These are phyloP conservation scores for Hypsizygus marmoreus DNA, from an alignment of 768 basidiomycete genomes.

Conservation along the genomic window DNA sequence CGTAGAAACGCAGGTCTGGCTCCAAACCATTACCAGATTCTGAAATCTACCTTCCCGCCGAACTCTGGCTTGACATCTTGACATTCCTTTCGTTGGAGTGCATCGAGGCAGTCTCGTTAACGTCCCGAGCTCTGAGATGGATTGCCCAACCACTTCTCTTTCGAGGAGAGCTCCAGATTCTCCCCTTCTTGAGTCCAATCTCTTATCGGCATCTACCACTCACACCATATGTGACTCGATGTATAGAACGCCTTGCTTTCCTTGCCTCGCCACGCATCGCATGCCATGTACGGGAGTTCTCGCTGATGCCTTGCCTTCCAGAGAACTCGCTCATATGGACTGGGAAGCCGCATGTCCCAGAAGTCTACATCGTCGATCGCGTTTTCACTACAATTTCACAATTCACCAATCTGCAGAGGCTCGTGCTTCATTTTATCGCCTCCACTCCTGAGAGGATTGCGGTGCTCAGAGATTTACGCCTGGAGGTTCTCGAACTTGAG, in stretches of 20 bases:
- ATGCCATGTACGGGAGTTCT: slow-evolving; percentile 13
- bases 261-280: slow-evolving; percentile 13
- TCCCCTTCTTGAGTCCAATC: slow-evolving; percentile 22
- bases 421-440: slow-evolving; percentile 17
- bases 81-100: slow-evolving; percentile 3
- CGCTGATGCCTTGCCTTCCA: slow-evolving; percentile 17
- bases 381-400: slow-evolving; percentile 11
- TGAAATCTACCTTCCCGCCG: slow-evolving; percentile 17
- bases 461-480: slow-evolving; percentile 2
- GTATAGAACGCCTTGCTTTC: slow-evolving; percentile 15
- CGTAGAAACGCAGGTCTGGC: neutral
- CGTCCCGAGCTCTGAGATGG: slow-evolving; percentile 16
- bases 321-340: slow-evolving; percentile 18
- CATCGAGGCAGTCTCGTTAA: slow-evolving; percentile 12
- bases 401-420: slow-evolving; percentile 14
- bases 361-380: slow-evolving; percentile 13
- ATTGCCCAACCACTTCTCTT: slow-evolving; percentile 19
- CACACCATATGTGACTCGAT: slow-evolving; percentile 14
- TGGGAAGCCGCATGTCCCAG: slow-evolving; percentile 13
- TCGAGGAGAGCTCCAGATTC: slow-evolving; percentile 11
- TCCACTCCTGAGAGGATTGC: slow-evolving; percentile 11
- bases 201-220: slow-evolving; percentile 18
- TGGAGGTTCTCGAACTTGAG: slow-evolving; percentile 20
- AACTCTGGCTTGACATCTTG: slow-evolving; percentile 23
- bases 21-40: slow-evolving; percentile 1